Conservation (phyloP, 257 asterid genomes). For the Ophiorrhiza pumila region DNA sequence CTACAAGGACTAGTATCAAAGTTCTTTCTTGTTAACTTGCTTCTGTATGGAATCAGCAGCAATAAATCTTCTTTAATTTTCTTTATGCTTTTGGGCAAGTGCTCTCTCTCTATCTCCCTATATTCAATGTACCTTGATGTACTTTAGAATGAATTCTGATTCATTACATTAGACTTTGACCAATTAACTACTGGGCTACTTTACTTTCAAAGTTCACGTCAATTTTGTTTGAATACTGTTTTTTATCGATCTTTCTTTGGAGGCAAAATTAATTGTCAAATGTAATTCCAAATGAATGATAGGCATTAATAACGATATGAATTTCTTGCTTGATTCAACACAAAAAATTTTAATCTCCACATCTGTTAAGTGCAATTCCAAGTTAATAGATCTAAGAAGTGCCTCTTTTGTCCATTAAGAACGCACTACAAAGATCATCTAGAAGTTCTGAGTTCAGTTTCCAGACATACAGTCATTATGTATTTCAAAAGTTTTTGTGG, state of each 20-base stretch:
- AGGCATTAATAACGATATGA: not conserved
- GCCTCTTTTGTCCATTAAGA: not conserved
- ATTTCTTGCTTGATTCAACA: not conserved
- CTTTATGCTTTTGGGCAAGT: not conserved
- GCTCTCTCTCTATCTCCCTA: not conserved
- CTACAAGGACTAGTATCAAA: not conserved
- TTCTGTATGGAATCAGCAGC: not conserved
- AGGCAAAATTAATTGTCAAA: not conserved
- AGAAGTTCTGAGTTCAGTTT: not conserved
- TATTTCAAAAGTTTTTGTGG: not conserved
- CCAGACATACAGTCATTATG: not conserved
- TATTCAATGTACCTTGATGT: conserved; percentile 1
- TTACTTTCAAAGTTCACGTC: not conserved
- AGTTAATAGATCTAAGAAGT: not conserved
- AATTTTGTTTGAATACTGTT: not conserved
- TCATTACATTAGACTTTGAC: not conserved
- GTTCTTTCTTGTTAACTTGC: not conserved
- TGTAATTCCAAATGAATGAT: not conserved
- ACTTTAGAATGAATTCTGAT: too few species aligned
- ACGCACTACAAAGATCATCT: not conserved
- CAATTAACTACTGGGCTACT: not conserved
- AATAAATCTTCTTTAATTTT: not conserved
- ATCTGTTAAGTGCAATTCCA: not conserved
- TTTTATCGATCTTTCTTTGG: not conserved
- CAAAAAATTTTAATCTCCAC: not conserved